Percentiles rank a stretch among this genome's conserved stretches.
Conservation (phyloP, 352 stramenopile species). For the Phytophthora vignae region DNA sequence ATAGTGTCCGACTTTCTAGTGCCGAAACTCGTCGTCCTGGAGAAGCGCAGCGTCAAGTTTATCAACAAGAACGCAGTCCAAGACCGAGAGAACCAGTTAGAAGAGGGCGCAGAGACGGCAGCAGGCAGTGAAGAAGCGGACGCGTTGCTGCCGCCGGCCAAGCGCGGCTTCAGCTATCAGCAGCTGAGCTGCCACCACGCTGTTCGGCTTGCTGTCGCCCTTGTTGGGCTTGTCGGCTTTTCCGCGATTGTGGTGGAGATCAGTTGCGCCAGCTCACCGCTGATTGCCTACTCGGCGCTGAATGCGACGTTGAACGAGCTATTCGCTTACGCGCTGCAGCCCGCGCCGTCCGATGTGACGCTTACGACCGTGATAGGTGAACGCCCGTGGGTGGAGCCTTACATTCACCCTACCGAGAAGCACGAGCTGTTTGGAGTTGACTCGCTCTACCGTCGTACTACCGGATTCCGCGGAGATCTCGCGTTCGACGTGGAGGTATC, state of each 20-base stretch:
- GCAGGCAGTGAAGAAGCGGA: slow-evolving; percentile 14
- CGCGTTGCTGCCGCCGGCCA: slow-evolving; percentile 2
- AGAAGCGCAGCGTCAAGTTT: slow-evolving; percentile 20
- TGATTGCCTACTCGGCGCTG: slow-evolving; percentile 30
- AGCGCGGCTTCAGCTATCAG: slow-evolving; percentile 8
- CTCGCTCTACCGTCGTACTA: slow-evolving; percentile 28
- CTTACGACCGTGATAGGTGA: slow-evolving; percentile 10
- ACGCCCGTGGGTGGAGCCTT: slow-evolving; percentile 15
- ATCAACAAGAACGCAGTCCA: slow-evolving; percentile 32
- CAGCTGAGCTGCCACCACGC: slow-evolving; percentile 12
- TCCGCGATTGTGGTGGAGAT: slow-evolving; percentile 21
- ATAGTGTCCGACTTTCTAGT: slow-evolving; percentile 20
- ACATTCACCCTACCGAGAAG: slow-evolving; percentile 33
- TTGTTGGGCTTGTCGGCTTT: slow-evolving; percentile 21
- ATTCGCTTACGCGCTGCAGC: slow-evolving; percentile 20
- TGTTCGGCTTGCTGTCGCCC: slow-evolving; percentile 4
- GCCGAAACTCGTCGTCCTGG: slow-evolving; percentile 21
- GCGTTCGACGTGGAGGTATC: slow-evolving; percentile 50
- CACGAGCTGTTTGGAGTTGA: slow-evolving; percentile 29
- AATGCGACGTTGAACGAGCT: slow-evolving; percentile 43
- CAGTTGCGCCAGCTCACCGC: slow-evolving; percentile 9
- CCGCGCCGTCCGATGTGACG: slow-evolving; percentile 10
- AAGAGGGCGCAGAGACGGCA: slow-evolving; percentile 1
- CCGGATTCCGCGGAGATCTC: slow-evolving; percentile 26
- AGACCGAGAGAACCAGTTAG: background rate